Evolutionary conservation across 345 rosid genomes (phyloP), one percentile per base, ranked within the genome.

Genomic region (Rhizophora mangle): DNA sequence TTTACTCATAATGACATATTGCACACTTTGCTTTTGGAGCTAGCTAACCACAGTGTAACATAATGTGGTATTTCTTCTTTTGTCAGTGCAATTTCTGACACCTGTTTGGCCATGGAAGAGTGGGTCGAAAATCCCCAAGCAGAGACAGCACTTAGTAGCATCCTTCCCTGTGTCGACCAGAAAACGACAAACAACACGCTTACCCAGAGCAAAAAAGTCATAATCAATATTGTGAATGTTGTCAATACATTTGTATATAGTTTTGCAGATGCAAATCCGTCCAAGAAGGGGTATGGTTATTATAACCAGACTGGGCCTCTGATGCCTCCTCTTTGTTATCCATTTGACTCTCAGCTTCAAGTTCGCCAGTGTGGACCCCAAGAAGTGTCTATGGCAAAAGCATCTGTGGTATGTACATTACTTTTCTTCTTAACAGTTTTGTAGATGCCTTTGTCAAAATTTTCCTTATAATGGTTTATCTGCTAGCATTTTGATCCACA

Each of bases 141-240:
- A 6, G 91, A 86, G 73, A 86, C 96, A 51, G 97, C 96, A 72
- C 99, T 95, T 34, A 88, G 91, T 76, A 76, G 88, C 81, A 90
- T 95, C 75, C 95, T 95, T 75, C 96, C 99, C 2, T 95, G 98
- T 71, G 96, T 95, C n/a, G 92, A 95, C 73, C 87, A 86, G 72
- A 82, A 69, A 72, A 95, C 98, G 56, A 92, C 99, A 63, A 95
- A 87, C 81, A 82, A 88, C 68, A 88, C 96, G 1, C 93, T 95
- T n/a, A 67, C 78, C 19, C 86, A 95, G 85, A 95, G 96, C 71
- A 95, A 95, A 88, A 87, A 85, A 78, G 98, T 95, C 76, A 90
- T 92, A 79, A 90, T 76, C 64, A 78, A 85, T 69, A 84, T 95
- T 37, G 99, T 87, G 39, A 83, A 79, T 54, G 92, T 95, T 24